Evolutionary conservation across 2,329 filamentous ascomycete genomes (phyloP).

Genomic region (Ophiostoma tasmaniense): DNA sequence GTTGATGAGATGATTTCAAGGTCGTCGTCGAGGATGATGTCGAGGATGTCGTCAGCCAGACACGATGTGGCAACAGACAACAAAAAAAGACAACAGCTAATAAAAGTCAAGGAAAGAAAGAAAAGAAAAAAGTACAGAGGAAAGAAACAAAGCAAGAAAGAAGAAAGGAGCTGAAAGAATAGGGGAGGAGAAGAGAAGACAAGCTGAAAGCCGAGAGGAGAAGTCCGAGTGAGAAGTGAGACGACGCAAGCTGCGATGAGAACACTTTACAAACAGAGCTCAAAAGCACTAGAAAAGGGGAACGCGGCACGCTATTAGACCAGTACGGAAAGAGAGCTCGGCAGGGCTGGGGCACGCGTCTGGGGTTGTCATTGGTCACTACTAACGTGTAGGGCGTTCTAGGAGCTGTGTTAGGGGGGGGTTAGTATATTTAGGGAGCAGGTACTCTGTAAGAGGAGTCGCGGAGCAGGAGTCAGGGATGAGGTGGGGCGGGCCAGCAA

Average conservation of each 20-base stretch:
- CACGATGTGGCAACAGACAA: background rate
- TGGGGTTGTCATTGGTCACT: background rate
- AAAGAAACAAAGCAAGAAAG: background rate
- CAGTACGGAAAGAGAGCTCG: background rate
- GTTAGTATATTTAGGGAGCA: background rate
- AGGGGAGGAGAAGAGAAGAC: background rate
- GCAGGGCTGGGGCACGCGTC: background rate
- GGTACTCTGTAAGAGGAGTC: background rate
- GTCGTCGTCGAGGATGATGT: background rate
- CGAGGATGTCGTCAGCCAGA: background rate
- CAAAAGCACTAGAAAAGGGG: constrained; percentile 9
- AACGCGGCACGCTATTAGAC: constrained; percentile 1
- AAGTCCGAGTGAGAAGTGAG: background rate
- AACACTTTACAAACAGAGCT: constrained; percentile 4
- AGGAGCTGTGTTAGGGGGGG: background rate
- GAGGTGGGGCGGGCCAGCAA: background rate
- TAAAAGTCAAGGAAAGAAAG: background rate
- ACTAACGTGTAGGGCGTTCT: background rate
- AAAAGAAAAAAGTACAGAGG: background rate
- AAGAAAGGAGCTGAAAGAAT: background rate
- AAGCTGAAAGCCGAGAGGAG: background rate
- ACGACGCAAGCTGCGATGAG: constrained; percentile 3
- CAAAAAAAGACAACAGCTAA: no score
- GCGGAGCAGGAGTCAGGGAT: background rate
- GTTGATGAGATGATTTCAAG: background rate